Conservation (phyloP, 345 rosid species). For the Adansonia digitata region DNA sequence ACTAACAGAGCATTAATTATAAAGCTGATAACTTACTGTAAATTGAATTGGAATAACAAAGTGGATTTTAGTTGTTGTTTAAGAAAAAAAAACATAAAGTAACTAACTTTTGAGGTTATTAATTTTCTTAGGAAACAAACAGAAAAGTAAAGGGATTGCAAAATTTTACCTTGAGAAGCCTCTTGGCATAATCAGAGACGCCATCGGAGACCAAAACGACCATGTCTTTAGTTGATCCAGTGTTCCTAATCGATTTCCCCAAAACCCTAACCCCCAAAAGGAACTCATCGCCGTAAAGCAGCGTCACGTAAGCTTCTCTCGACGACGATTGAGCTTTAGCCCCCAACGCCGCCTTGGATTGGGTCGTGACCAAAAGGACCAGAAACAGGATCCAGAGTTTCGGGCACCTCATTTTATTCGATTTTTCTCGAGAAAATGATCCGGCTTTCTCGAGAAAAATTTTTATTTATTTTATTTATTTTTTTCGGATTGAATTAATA, state of each 20-base stretch:
- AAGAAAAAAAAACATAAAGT: background rate
- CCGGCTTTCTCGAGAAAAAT: no score
- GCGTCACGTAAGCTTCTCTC: conserved; percentile 73
- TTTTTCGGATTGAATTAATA: background rate
- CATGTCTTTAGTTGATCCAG: conserved; percentile 75
- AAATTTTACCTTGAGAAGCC: conserved; percentile 48
- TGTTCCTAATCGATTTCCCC: conserved; percentile 82
- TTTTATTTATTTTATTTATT: background rate
- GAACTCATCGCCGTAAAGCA: conserved; percentile 92
- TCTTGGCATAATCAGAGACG: conserved; percentile 66
- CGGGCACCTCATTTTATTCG: conserved; percentile 22
- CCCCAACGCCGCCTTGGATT: conserved; percentile 30
- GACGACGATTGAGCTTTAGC: conserved; percentile 22
- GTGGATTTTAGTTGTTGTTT: background rate
- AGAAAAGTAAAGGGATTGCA: background rate
- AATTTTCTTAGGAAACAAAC: background rate
- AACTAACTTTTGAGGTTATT: background rate
- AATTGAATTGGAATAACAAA: background rate
- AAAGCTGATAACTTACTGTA: background rate
- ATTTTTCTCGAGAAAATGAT: conserved; percentile 34
- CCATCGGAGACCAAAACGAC: conserved; percentile 94
- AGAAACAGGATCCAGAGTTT: conserved; percentile 29
- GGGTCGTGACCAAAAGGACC: conserved; percentile 28
- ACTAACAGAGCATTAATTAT: background rate
- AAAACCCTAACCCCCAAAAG: conserved; percentile 86